Percentiles rank a stretch among this genome's conserved stretches.
phyloP scores from a whole-genome alignment of 78 protist genomes.

The slime mould (Dictyostelium discoideum) region dicty_2.7 NC_007091.3:4384001-4384500 shows the following conservation, averaged over 20 bases:
- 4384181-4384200: neutral
- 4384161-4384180: neutral
- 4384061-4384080: neutral
- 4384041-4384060: neutral
- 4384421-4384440: neutral
- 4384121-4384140: neutral
- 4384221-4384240: neutral
- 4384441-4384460: constrained; percentile 5
- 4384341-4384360: neutral
- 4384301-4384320: neutral
- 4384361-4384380: neutral
- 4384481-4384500: constrained; percentile 24
- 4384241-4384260: neutral
- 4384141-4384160: neutral
- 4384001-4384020: neutral
- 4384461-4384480: neutral
- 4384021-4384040: neutral
- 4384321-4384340: neutral
- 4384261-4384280: neutral
- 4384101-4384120: neutral
- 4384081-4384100: neutral
- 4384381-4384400: neutral
- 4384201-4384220: neutral
- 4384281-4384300: neutral
- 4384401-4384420: neutral